A percentile compares a stretch with the other conserved stretches of the same genome.
Conservation (phyloP, 192 early-diverging fungal species). For the Gryganskiella cystojenkinii region DNA sequence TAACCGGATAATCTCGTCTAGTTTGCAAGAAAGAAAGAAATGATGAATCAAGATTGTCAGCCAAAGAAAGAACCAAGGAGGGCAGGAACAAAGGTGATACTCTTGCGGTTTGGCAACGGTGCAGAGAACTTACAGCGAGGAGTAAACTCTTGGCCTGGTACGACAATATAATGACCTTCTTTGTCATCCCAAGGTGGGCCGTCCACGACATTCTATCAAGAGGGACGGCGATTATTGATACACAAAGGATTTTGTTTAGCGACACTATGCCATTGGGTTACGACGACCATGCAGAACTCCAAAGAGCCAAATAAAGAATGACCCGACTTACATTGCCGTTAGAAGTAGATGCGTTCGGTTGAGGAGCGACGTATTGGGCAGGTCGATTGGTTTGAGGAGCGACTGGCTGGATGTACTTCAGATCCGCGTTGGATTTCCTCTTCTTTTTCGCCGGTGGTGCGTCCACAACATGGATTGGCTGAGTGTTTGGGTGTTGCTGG, state of each 20-base stretch:
- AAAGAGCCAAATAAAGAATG: too few species aligned
- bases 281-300: too few species aligned
- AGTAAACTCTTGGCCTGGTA: conserved; percentile 76
- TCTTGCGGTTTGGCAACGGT: too few species aligned
- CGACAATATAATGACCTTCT: conserved; percentile 92
- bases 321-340: conserved; percentile 35
- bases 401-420: conserved; percentile 17
- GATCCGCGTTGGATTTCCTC: conserved; percentile 21
- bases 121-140: conserved; percentile 79
- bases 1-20: conserved; percentile 84
- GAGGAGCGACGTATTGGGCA: conserved; percentile 8
- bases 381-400: conserved; percentile 19
- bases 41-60: conserved; percentile 54
- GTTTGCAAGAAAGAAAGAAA: not conserved
- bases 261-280: too few species aligned
- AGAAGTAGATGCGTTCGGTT: conserved; percentile 7
- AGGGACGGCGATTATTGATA: too few species aligned
- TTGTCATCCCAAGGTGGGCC: conserved; percentile 81
- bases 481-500: too few species aligned
- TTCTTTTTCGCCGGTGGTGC: conserved; percentile 31
- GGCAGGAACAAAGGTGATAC: too few species aligned
- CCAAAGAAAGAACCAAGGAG: conserved; percentile 64
- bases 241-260: too few species aligned
- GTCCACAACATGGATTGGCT: conserved; percentile 2
- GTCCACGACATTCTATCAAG: conserved; percentile 5